Percentiles rank a stretch among this genome's conserved stretches.
phyloP scores from a whole-genome alignment of 352 stramenopile genomes.

The Pythium pyrilobum region DNA sequence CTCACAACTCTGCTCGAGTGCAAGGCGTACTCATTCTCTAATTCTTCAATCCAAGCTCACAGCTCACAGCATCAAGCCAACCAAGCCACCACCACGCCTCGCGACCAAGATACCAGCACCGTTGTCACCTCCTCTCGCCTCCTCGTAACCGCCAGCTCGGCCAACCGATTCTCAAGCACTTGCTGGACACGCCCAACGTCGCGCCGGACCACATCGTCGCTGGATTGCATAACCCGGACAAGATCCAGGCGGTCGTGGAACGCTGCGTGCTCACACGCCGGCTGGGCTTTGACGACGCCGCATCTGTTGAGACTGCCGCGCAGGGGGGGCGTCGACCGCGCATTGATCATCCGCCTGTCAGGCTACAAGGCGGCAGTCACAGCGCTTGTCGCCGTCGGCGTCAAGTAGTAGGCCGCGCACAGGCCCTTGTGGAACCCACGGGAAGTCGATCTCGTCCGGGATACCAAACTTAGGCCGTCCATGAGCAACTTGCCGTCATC shows the following conservation, averaged over 20 bases:
- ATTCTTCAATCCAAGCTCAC: background rate
- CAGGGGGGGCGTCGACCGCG: conserved; percentile 16
- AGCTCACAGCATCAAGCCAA: background rate
- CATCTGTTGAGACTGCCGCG: conserved; percentile 13
- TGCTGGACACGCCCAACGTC: conserved; percentile 23
- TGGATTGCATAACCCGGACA: conserved; percentile 12
- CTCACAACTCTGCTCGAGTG: too few relatives aligned
- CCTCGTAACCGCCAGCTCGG: conserved; percentile 22
- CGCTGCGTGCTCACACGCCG: conserved; percentile 8
- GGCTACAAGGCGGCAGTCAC: conserved; percentile 6
- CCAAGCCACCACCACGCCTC: background rate
- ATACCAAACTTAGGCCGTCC: conserved; percentile 9
- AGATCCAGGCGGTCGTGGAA: conserved; percentile 2
- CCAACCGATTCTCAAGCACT: conserved; percentile 11
- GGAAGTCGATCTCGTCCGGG: conserved; percentile 1
- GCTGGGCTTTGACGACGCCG: conserved; percentile 10
- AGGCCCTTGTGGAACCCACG: too few relatives aligned
- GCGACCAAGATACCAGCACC: conserved; percentile 2
- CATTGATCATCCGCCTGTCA: conserved; percentile 4
- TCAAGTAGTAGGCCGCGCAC: too few relatives aligned
- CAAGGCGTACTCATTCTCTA: too few relatives aligned
- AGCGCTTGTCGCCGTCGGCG: conserved; percentile 6
- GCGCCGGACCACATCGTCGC: conserved; percentile 17
- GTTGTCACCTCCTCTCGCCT: conserved; percentile 11
- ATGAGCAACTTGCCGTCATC: too few relatives aligned